Percentiles rank a stretch among this genome's conserved stretches.
These are phyloP conservation scores for Amyloporia xantha DNA, from an alignment of 768 basidiomycete genomes.

Conservation along the genomic window DNA sequence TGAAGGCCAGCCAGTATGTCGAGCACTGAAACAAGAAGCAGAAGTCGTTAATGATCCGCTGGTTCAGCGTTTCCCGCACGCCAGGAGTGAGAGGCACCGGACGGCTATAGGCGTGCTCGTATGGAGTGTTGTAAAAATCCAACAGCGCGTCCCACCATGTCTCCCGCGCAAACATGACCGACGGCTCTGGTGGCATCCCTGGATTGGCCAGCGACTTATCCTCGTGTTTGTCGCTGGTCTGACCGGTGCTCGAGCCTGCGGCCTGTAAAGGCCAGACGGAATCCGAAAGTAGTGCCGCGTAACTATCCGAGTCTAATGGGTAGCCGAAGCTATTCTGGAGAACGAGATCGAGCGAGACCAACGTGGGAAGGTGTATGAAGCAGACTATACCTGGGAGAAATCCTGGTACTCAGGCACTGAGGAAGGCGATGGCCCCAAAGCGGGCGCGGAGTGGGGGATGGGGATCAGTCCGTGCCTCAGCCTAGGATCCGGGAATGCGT, in stretches of 20 bases:
- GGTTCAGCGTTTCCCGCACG: slow-evolving; percentile 41
- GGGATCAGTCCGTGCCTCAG: too few relatives aligned
- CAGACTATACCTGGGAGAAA: background rate
- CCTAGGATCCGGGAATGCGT: too few relatives aligned
- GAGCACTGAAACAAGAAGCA: slow-evolving; percentile 58
- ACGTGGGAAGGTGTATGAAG: background rate
- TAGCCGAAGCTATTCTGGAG: background rate
- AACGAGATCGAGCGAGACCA: background rate
- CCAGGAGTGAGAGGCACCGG: slow-evolving; percentile 9
- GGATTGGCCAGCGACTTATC: background rate
- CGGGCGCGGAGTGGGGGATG: too few relatives aligned
- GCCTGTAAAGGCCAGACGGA: too few relatives aligned
- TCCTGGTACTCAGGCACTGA: background rate
- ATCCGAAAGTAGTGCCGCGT: too few relatives aligned
- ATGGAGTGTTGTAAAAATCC: slow-evolving; percentile 35
- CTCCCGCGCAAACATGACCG: slow-evolving; percentile 59
- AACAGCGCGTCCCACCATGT: slow-evolving; percentile 77
- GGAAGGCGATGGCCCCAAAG: background rate
- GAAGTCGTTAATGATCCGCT: slow-evolving; percentile 47
- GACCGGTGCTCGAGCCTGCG: background rate
- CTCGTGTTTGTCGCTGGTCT: background rate
- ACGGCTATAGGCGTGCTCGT: slow-evolving; percentile 3
- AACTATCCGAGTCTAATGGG: background rate
- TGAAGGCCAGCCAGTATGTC: slow-evolving; percentile 69
- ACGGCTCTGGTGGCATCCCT: slow-evolving; percentile 40